Evolutionary conservation across 148 eudicot species (phyloP), one percentile per base, ranked within the genome.

Genomic region (Rhododendron mucronatum): DNA sequence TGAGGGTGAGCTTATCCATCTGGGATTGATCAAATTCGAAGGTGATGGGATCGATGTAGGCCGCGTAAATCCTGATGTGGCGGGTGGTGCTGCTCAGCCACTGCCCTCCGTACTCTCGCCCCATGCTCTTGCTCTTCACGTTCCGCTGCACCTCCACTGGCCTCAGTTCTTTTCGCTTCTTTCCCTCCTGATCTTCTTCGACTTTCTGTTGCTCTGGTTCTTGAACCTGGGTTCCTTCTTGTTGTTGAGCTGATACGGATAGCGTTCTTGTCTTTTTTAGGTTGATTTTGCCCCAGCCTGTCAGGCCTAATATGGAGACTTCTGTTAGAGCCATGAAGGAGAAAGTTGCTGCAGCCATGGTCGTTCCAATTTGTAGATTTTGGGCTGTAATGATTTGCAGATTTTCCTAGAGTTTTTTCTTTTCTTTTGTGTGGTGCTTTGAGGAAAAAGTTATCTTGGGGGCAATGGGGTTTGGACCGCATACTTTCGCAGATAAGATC

Each of bases 21-120:
- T 95, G 98, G 10, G 94, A 93, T 69, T 96, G 99, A 87, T 96
- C 99, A 76, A 96, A 91, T 3, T 89, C 99, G 51, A 91, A 94
- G 14, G 98, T 94, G 28, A 89, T 93, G 0, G 95, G 96, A 86
- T 95, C 99, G 50, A 96, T 93, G 57, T 95, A 96, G 2, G 99
- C 99, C 9, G 99, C 98, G 84, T 87, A 96, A 3, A 96, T 96
- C 83, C 99, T 87, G 45, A 96, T 94, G 88, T 96, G 99, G 77
- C 99, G 89, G 3, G 99, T 96, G 45, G 91, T 87, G 74, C 98
- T 91, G 87, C 98, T 96, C 45, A 96, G 95, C 99, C 99, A 96
- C 87, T 96, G 96, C n/a, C 98, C 95, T 51, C 98, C 99, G 39
- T 90, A 93, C 39, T 95, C 99, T 37, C 92, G 81, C 26, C 85